Conservation (phyloP, 768 basidiomycete species). For the Lactarius tabidus region DNA sequence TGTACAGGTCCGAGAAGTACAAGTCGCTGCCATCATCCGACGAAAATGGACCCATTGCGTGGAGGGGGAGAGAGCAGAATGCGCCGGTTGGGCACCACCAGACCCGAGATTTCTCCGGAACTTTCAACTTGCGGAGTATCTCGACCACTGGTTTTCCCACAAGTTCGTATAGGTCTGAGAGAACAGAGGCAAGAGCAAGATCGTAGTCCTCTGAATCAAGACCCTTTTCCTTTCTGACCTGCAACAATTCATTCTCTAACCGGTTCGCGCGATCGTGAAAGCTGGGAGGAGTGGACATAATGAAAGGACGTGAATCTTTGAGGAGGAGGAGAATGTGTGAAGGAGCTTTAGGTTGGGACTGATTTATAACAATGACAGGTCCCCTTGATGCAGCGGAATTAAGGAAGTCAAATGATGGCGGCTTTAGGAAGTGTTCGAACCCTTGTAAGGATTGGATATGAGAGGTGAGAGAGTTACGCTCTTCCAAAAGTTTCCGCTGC, state of each 20-base stretch:
- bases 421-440: no score
- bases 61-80: constrained; percentile 6
- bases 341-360: neutral
- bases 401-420: no score
- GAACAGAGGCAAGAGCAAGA: neutral
- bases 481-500: no score
- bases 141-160: no score
- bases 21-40: neutral
- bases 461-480: no score
- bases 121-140: neutral
- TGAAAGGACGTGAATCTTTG: no score
- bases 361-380: neutral
- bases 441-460: no score
- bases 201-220: neutral
- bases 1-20: no score
- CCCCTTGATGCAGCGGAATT: neutral
- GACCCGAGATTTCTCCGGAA: no score
- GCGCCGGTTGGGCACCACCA: neutral
- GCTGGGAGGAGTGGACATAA: constrained; percentile 58
- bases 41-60: constrained; percentile 8
- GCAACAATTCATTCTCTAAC: constrained; percentile 30
- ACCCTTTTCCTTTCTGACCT: neutral
- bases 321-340: no score
- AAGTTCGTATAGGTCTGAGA: constrained; percentile 1
- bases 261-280: constrained; percentile 55